A percentile compares a stretch with the other conserved stretches of the same genome.
Evolutionary conservation across 1,139 yeast genomes (phyloP).

Genomic region (Nadsonia starkeyi-henricii): DNA sequence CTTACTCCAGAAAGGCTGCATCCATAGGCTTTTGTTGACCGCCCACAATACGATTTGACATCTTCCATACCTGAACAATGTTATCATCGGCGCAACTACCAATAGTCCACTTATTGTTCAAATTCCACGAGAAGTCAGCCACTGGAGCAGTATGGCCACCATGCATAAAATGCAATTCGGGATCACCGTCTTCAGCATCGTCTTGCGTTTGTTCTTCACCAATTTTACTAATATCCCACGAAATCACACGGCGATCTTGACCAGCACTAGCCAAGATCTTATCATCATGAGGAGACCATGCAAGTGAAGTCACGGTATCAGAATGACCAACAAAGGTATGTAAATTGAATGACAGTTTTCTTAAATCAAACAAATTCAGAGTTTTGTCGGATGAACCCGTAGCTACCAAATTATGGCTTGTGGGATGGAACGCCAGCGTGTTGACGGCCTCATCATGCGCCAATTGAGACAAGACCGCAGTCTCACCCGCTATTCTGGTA

Average conservation of each 20-base stretch:
- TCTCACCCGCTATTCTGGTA: slow-evolving; percentile 28
- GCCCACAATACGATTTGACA: not conserved
- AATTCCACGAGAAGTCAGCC: slow-evolving; percentile 75
- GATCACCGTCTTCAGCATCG: slow-evolving; percentile 30
- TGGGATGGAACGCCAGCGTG: slow-evolving; percentile 48
- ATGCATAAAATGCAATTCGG: slow-evolving; percentile 38
- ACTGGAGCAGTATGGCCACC: slow-evolving; percentile 86
- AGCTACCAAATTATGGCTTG: slow-evolving; percentile 41
- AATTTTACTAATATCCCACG: slow-evolving; percentile 48
- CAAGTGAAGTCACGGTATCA: slow-evolving; percentile 51
- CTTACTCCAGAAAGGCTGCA: not conserved
- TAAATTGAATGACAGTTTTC: slow-evolving; percentile 27
- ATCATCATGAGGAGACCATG: slow-evolving; percentile 62
- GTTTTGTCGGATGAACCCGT: slow-evolving; percentile 55
- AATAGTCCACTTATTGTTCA: slow-evolving; percentile 53
- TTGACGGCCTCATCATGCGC: slow-evolving; percentile 39
- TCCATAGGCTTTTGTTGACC: not conserved
- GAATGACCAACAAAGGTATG: slow-evolving; percentile 36
- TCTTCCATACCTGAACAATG: slow-evolving; percentile 64
- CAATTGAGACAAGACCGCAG: slow-evolving; percentile 13
- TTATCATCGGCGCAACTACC: slow-evolving; percentile 82
- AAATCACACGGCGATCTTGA: slow-evolving; percentile 54
- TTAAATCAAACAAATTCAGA: slow-evolving; percentile 55
- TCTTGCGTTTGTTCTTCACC: slow-evolving; percentile 29
- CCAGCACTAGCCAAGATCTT: slow-evolving; percentile 63